Evolutionary conservation across 2,329 filamentous ascomycete species (phyloP).

Genomic region (Aotearoamyces nothofagi): DNA sequence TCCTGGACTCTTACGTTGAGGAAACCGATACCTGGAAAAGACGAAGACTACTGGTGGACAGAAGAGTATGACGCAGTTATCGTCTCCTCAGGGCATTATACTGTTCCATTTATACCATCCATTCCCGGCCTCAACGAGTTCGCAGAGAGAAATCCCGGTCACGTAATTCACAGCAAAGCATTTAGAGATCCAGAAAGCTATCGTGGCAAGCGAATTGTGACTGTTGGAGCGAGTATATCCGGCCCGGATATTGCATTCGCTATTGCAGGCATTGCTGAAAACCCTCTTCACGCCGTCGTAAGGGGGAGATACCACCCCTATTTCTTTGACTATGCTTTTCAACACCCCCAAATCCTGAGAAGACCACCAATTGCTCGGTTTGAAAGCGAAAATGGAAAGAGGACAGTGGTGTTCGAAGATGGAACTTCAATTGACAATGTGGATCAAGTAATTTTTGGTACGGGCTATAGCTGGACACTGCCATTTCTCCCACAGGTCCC

Average conservation of each 20-base stretch:
- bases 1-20: slow-evolving; percentile 40
- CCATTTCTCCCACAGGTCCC: slow-evolving; percentile 40
- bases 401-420: slow-evolving; percentile 39
- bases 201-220: slow-evolving; percentile 33
- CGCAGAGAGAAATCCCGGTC: slow-evolving; percentile 35
- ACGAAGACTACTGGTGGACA: slow-evolving; percentile 43
- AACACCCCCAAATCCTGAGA: slow-evolving; percentile 35
- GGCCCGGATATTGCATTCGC: slow-evolving; percentile 45
- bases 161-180: slow-evolving; percentile 55
- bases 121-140: slow-evolving; percentile 41
- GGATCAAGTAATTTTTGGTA: slow-evolving; percentile 50
- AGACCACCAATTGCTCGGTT: slow-evolving; percentile 32
- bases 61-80: slow-evolving; percentile 52
- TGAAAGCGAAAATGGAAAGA: slow-evolving; percentile 15
- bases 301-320: slow-evolving; percentile 34
- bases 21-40: slow-evolving; percentile 22
- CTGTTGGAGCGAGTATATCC: slow-evolving; percentile 50
- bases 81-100: slow-evolving; percentile 53
- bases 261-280: slow-evolving; percentile 27
- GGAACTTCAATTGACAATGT: slow-evolving; percentile 35
- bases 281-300: slow-evolving; percentile 36
- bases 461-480: slow-evolving; percentile 48
- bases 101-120: slow-evolving; percentile 45
- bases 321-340: slow-evolving; percentile 42
- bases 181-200: slow-evolving; percentile 51